Conservation (phyloP, 129 eudicot genomes). For the Glebionis coronaria region DNA sequence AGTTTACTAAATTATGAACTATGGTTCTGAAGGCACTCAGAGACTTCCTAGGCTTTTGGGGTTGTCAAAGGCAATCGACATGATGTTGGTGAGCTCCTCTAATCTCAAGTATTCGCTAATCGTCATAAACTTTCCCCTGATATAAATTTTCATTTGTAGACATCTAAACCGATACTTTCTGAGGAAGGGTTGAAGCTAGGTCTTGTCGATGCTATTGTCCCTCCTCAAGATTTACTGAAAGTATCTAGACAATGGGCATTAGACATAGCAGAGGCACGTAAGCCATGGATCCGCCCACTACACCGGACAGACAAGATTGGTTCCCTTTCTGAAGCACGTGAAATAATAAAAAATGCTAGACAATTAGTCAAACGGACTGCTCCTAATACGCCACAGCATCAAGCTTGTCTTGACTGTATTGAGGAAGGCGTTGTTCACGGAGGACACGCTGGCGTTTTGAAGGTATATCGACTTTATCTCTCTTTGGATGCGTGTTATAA, state of each 20-base stretch:
- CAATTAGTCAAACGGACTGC: slow-evolving; percentile 67
- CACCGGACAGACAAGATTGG: slow-evolving; percentile 79
- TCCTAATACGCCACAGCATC: slow-evolving; percentile 90
- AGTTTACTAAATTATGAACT: slow-evolving; percentile 1
- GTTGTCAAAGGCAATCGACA: slow-evolving; percentile 74
- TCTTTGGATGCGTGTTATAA: background rate
- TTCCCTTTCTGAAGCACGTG: slow-evolving; percentile 70
- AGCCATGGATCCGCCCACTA: slow-evolving; percentile 86
- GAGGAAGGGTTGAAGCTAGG: slow-evolving; percentile 90
- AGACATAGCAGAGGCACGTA: slow-evolving; percentile 73
- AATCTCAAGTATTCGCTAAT: background rate
- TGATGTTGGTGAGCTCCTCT: slow-evolving; percentile 71
- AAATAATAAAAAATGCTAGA: slow-evolving; percentile 52
- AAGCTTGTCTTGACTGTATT: slow-evolving; percentile 83
- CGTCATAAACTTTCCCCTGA: slow-evolving; percentile 12
- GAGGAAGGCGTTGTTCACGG: slow-evolving; percentile 87
- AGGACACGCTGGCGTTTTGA: slow-evolving; percentile 71
- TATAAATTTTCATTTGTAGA: slow-evolving; percentile 35
- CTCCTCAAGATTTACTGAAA: slow-evolving; percentile 64
- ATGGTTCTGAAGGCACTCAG: slow-evolving; percentile 65
- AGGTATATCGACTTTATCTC: slow-evolving; percentile 43
- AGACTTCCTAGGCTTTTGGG: slow-evolving; percentile 98
- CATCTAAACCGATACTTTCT: slow-evolving; percentile 68
- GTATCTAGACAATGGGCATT: slow-evolving; percentile 81
- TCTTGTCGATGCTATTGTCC: slow-evolving; percentile 72